Evolutionary conservation across 495 filamentous ascomycete genomes (phyloP), one percentile per base, ranked within the genome.

Genomic region (Penicillium dipodomyicola): DNA sequence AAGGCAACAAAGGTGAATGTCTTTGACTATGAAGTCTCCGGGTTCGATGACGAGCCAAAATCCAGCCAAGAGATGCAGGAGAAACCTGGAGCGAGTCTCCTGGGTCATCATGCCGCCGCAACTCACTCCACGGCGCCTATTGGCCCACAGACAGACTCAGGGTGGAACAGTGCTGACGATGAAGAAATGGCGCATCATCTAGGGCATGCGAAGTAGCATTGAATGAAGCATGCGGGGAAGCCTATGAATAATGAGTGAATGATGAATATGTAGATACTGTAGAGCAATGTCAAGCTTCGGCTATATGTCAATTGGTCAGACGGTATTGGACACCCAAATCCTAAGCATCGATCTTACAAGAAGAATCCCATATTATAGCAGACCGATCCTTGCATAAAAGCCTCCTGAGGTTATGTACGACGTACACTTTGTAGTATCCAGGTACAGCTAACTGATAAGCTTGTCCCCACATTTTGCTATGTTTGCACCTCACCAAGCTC

Each of bases 31-130:
- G 70, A 77, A 49, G 73, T 79, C 17, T 61, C 65, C 17, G 62
- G 57, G 10, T 77, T 76, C 42, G 72, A 73, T 39, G 64, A 72
- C 23, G 65, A 69, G 29, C 49, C 39, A 14, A 54, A 43, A 1
- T 54, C 55, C 9, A 59, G 50, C 5, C 68, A 77, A 55, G 76
- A 79, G 61, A 77, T 77, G 74, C 54, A 72, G 52, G 71, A 76
- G 58, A 66, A 54, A 44, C 51, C 37, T 29, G 68, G 70, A 12
- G 54, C 60, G 4, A 62, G 59, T 30, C 58, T 74, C 30, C 42
- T 71, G 15, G 58, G 64, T 17, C 35, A 17, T 9, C 35, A 0
- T 20, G 56, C 56, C 45, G 54, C 58, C n/a, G 33, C 59, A 17
- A 43, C 39, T 1, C 40, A 45, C 1, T 48, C 43, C 2, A 17